Conservation (phyloP, 2,329 filamentous ascomycete genomes). For the Pseudogymnoascus sp. region DNA sequence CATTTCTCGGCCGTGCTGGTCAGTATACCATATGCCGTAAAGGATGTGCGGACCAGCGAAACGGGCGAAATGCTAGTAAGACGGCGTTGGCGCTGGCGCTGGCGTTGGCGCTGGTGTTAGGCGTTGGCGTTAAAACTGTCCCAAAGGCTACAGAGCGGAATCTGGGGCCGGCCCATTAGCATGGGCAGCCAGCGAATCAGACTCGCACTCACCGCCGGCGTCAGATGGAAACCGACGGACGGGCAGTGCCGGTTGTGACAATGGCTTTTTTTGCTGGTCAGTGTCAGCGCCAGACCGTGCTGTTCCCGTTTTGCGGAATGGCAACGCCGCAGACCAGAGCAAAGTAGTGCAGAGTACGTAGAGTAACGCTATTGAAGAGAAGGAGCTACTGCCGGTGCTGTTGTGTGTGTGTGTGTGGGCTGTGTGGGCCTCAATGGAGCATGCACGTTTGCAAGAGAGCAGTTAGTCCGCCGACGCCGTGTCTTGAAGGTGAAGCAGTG, state of each 20-base stretch:
- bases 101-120: not conserved
- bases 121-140: not conserved
- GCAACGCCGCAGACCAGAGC: too few species aligned
- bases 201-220: not conserved
- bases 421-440: not conserved
- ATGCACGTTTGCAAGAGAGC: conserved; percentile 1
- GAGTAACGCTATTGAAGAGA: not conserved
- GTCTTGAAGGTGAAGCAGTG: not conserved
- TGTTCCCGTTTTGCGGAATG: conserved; percentile 5
- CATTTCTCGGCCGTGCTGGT: not conserved
- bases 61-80: not conserved
- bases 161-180: conserved; percentile 5
- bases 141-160: not conserved
- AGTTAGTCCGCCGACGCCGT: not conserved
- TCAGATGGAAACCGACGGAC: not conserved
- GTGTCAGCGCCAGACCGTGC: not conserved
- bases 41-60: not conserved
- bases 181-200: not conserved
- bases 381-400: not conserved
- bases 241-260: conserved; percentile 5
- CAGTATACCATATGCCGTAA: not conserved
- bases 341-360: not conserved
- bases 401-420: not conserved
- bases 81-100: not conserved
- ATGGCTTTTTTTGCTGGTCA: not conserved